Percentiles rank a stretch among this genome's conserved stretches.
These are phyloP conservation scores for Phlyctochytrium bullatum DNA, from an alignment of 192 early-diverging fungal species.

Conservation along the genomic window DNA sequence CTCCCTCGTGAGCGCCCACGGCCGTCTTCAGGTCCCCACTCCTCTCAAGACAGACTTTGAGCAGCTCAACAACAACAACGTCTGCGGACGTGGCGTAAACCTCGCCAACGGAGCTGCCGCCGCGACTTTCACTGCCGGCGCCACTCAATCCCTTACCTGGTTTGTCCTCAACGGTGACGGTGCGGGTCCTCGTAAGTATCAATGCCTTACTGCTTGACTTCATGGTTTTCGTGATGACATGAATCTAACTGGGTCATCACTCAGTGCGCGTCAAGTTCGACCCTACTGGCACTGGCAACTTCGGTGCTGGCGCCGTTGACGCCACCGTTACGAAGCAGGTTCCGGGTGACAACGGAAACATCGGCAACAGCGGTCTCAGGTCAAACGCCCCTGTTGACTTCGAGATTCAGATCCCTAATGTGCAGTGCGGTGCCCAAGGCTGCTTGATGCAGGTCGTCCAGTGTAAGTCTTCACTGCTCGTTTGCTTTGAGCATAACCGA, in stretches of 20 bases:
- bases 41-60: not conserved
- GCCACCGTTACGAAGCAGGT: not conserved
- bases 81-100: not conserved
- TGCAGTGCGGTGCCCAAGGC: not conserved
- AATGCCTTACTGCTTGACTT: no score
- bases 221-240: no score
- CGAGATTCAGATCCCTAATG: not conserved
- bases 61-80: not conserved
- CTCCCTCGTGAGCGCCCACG: not conserved
- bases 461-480: no score
- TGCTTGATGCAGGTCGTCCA: not conserved
- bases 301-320: not conserved
- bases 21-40: not conserved
- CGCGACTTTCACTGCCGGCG: not conserved
- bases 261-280: not conserved
- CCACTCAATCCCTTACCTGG: not conserved
- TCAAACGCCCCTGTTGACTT: not conserved
- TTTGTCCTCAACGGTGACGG: slow-evolving; percentile 1
- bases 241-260: no score
- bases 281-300: not conserved
- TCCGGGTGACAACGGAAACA: not conserved
- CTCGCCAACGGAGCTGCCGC: not conserved
- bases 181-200: no score
- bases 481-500: no score
- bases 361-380: not conserved